Base-by-base conservation (phyloP, 176 grass and related monocot species). In the Carex cristatella region DNA sequence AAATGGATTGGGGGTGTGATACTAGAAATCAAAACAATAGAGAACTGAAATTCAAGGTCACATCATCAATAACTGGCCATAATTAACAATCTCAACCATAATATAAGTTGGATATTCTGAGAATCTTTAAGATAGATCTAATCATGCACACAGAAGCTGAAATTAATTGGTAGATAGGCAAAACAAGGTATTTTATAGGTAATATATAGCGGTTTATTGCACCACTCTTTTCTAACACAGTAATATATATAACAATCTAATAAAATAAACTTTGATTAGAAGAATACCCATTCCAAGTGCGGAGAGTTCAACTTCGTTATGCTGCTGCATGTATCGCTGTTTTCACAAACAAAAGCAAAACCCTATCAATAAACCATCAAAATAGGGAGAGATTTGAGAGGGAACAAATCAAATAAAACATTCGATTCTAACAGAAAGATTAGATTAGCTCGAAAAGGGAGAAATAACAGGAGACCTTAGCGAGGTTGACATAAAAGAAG, bases 401-500 rank as follows among this genome's bases (percentile, higher is more conserved):
- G 62, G 13, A 85, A 51, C 13, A 18, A 31, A 62, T 8, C 63
- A 70, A 84, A 62, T 8, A 56, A 70, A 84, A 97, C 88, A 89
- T 97, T 91, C 19, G 92, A 61, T 11, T 58, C 78, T 10, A 38
- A 46, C 35, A 80, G 23, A 23, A 23, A 23, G 23, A 23, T 23
- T 23, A 23, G 14, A 72, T 86, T 76, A 10, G 16, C 18, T 55
- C 28, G 7, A 57, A 87, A 28, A 69, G 38, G 7, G 46, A 74
- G 9, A 59, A 68, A 60, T 35, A 35, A 31, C n/a, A 53, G 1
- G 67, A 62, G 69, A 97, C 94, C 92, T 97, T 97, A 72, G 94
- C 90, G 72, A 97, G 92, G 83, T 97, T 97, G 89, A 97, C 92
- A 81, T 97, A 94, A 86, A 97, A 97, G 89, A 97, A 97, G 84